Percentiles rank a stretch among this genome's conserved stretches.
These are phyloP conservation scores for Jaminaea rosea DNA, from an alignment of 1,284 basidiomycete genomes.

Conservation along the genomic window DNA sequence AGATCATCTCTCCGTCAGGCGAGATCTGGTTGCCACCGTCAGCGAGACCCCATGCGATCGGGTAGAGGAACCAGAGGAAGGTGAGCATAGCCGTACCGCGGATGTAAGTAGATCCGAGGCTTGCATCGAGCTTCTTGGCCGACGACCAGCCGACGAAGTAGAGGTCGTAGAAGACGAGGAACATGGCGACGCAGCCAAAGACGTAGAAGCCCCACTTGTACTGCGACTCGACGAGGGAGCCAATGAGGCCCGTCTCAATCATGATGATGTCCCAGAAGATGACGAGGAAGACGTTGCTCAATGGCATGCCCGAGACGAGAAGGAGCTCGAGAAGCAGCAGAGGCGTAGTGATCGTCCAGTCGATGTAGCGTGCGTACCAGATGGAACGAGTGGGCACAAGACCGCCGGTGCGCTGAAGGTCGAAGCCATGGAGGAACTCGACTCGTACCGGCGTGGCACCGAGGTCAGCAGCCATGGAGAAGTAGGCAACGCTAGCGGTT, in stretches of 20 bases:
- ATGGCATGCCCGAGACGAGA: conserved; percentile 54
- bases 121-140: conserved; percentile 48
- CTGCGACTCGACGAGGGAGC: conserved; percentile 51
- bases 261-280: conserved; percentile 53
- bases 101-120: conserved; percentile 50
- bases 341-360: conserved; percentile 54
- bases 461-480: conserved; percentile 58
- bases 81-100: conserved; percentile 43
- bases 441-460: conserved; percentile 54
- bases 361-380: conserved; percentile 50
- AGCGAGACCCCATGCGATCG: conserved; percentile 51
- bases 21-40: conserved; percentile 54
- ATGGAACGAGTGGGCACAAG: conserved; percentile 52
- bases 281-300: conserved; percentile 54
- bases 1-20: conserved; percentile 51
- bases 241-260: conserved; percentile 55
- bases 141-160: conserved; percentile 44
- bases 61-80: conserved; percentile 30
- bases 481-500: conserved; percentile 50
- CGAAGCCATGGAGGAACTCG: conserved; percentile 50
- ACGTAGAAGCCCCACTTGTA: conserved; percentile 54
- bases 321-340: conserved; percentile 55
- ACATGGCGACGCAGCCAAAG: conserved; percentile 52
- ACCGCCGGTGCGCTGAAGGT: conserved; percentile 9
- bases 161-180: conserved; percentile 47